Conservation (phyloP, 1,139 yeast genomes). For the Protomyces gravidus region DNA sequence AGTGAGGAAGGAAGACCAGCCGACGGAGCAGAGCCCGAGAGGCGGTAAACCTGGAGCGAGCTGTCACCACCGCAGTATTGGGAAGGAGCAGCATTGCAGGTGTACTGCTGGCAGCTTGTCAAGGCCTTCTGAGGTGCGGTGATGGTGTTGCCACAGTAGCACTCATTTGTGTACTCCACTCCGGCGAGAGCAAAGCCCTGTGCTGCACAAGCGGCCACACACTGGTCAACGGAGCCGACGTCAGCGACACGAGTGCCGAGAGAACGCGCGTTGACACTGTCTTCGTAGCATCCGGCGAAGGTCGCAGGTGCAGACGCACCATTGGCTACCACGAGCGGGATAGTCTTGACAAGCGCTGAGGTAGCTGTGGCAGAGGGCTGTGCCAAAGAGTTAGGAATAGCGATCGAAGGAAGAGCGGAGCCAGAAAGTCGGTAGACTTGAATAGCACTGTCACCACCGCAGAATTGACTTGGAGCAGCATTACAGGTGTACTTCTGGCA, state of each 20-base stretch:
- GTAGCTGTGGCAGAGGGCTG: not conserved
- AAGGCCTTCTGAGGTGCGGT: slow-evolving; percentile 22
- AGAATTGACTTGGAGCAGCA: not conserved
- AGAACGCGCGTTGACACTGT: slow-evolving; percentile 11
- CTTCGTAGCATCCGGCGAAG: slow-evolving; percentile 27
- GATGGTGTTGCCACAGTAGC: slow-evolving; percentile 29
- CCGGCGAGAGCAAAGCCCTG: slow-evolving; percentile 27
- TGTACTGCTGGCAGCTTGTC: not conserved
- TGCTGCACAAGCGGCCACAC: slow-evolving; percentile 17
- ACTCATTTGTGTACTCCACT: slow-evolving; percentile 26
- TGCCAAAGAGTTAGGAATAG: not conserved
- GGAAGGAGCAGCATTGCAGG: slow-evolving; percentile 20
- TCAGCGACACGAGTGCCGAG: slow-evolving; percentile 2
- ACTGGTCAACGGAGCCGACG: slow-evolving; percentile 14
- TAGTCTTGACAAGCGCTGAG: not conserved
- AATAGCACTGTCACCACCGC: not conserved
- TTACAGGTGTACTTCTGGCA: slow-evolving; percentile 1
- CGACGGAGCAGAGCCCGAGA: slow-evolving; percentile 12
- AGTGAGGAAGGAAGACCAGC: slow-evolving; percentile 29
- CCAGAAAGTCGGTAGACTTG: not conserved
- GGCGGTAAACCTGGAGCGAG: slow-evolving; percentile 15
- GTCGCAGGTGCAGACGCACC: not conserved
- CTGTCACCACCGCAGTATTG: slow-evolving; percentile 22
- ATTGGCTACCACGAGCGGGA: not conserved
- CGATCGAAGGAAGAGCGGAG: not conserved